These are phyloP conservation scores for Phytophthora cryptogea DNA, from an alignment of 352 stramenopile species.

Conservation along the genomic window DNA sequence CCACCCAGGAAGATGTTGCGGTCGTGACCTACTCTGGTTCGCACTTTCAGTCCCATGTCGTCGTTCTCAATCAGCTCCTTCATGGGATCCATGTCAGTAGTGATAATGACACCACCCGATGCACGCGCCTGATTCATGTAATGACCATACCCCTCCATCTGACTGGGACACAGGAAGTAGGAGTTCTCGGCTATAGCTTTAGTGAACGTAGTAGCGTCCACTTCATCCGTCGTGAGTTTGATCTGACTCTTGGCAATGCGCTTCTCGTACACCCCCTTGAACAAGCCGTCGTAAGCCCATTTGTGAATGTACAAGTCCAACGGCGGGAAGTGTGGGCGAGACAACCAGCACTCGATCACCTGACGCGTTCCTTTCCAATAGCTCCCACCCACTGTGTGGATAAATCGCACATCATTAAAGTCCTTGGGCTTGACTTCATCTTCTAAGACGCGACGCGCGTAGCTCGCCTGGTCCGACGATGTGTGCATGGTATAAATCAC, in stretches of 20 bases:
- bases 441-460: constrained; percentile 28
- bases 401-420: constrained; percentile 41
- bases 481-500: constrained; percentile 72
- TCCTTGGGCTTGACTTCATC: constrained; percentile 39
- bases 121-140: constrained; percentile 74
- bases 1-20: constrained; percentile 56
- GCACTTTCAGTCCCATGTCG: constrained; percentile 43
- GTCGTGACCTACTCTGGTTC: constrained; percentile 8
- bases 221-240: constrained; percentile 31
- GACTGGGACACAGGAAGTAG: constrained; percentile 68
- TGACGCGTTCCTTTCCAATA: constrained; percentile 56
- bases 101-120: constrained; percentile 52
- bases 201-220: constrained; percentile 42
- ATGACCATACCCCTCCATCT: constrained; percentile 66
- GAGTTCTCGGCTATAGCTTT: constrained; percentile 45
- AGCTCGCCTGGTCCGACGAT: constrained; percentile 49
- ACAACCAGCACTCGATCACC: constrained; percentile 66
- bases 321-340: constrained; percentile 44
- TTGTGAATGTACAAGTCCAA: constrained; percentile 59
- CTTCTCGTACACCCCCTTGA: constrained; percentile 35
- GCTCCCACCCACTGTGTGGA: constrained; percentile 44
- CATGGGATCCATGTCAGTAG: constrained; percentile 57
- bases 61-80: constrained; percentile 54
- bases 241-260: constrained; percentile 41
- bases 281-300: constrained; percentile 43